Conservation (phyloP, 106 monocot genomes). For the Dendrobium huoshanense region DNA sequence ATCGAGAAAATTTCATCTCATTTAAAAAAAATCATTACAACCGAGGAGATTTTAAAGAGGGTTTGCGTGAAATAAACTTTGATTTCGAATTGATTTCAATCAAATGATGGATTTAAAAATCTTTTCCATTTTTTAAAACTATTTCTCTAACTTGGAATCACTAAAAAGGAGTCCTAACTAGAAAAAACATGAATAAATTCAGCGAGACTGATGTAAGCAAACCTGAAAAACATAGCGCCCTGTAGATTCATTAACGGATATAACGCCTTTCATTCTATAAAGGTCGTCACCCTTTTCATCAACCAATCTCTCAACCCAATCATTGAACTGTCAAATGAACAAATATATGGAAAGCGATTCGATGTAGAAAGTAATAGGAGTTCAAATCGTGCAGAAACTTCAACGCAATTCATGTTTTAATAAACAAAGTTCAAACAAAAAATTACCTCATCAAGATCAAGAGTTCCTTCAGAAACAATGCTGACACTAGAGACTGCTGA, state of each 20-base stretch:
- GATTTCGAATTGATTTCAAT: neutral
- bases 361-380: neutral
- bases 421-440: neutral
- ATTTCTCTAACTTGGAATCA: neutral
- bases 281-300: conserved; percentile 93
- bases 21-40: neutral
- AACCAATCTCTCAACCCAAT: conserved; percentile 90
- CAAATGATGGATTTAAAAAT: neutral
- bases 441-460: conserved; percentile 94
- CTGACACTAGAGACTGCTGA: conserved; percentile 92
- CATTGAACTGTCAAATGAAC: conserved; percentile 51
- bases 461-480: conserved; percentile 80
- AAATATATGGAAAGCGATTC: neutral
- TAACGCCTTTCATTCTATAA: conserved; percentile 86
- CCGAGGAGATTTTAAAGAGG: neutral
- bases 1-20: neutral
- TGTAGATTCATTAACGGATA: conserved; percentile 79
- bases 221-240: conserved; percentile 94
- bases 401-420: neutral
- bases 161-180: too few relatives aligned
- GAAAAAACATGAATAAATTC: neutral
- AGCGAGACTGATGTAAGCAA: neutral
- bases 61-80: neutral
- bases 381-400: neutral
- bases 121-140: neutral